Evolutionary conservation across 2,329 filamentous ascomycete species (phyloP), one percentile per base, ranked within the genome.

Genomic region (Ascochyta fabae): DNA sequence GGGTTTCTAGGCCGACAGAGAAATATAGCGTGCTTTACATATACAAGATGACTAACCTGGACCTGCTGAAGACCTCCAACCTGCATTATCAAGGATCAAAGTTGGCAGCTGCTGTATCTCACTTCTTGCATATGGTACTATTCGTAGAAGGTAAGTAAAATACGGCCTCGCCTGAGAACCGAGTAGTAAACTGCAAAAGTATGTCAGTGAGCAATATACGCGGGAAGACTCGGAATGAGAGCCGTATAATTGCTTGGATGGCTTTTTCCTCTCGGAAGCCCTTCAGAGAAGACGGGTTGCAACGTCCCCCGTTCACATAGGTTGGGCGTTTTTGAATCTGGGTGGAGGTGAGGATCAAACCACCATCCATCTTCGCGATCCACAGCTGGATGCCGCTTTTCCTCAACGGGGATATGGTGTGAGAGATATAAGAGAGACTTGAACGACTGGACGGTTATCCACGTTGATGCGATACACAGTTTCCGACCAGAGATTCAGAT

Each of bases 381-480:
- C 9, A 57, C 13, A 29, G 46, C 54, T 42, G 54, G 55, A 16
- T 60, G 58, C 55, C 58, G 58, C 7, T 31, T 39, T 15, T 55
- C 45, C 55, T 60, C 46, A 1, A 60, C 40, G 9, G 49, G 46
- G 3, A 60, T 48, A 10, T 23, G 19, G 6, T 48, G 35, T 33
- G 39, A 58, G 19, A 43, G 35, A 35, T 56, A 56, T 12, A 31
- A 0, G 8, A n/a, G 27, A 27, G 6, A 33, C 41, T 22, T 43
- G 8, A 22, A 43, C 16, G n/a, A 22, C 3, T 4, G 41, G 41
- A 22, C 41, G 33, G 1, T 12, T 8, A 38, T 47, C 24, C 22
- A 47, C 22, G 22, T 12, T 38, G 22, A 47, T n/a, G n/a, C 23
- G 44, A 13, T 47, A 47, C 15, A 10, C 16, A 2, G 6, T 47